Percentiles rank a stretch among this genome's conserved stretches.
These are phyloP conservation scores for Carallia brachiata DNA, from an alignment of 345 rosid species.

Conservation along the genomic window DNA sequence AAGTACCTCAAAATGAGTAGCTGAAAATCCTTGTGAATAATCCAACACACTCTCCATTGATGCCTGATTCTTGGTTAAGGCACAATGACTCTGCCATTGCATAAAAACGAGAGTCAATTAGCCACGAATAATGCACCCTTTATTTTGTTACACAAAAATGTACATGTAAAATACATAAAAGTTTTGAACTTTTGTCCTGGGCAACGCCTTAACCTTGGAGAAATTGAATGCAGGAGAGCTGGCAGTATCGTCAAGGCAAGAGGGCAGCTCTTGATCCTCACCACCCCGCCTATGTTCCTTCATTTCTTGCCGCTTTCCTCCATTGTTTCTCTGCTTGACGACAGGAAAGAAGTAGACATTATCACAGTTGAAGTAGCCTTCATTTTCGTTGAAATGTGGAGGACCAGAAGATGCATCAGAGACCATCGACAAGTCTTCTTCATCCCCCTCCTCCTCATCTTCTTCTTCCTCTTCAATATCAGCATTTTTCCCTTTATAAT, in stretches of 20 bases:
- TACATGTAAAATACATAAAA: too few relatives aligned
- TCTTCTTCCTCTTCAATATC: slow-evolving; percentile 19
- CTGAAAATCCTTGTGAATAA: slow-evolving; percentile 64
- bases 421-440: slow-evolving; percentile 85
- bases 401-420: slow-evolving; percentile 99
- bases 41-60: slow-evolving; percentile 54
- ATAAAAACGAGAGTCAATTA: too few relatives aligned
- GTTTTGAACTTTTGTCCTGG: too few relatives aligned
- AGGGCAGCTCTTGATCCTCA: slow-evolving; percentile 32
- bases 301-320: slow-evolving; percentile 33
- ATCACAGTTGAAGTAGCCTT: slow-evolving; percentile 23
- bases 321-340: slow-evolving; percentile 11
- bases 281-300: slow-evolving; percentile 36
- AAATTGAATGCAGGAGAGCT: slow-evolving; percentile 66
- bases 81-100: slow-evolving; percentile 36
- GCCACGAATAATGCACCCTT: too few relatives aligned
- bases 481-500: not conserved
- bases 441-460: slow-evolving; percentile 53
- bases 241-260: slow-evolving; percentile 86
- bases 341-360: slow-evolving; percentile 17
- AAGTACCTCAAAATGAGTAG: slow-evolving; percentile 64
- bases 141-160: too few relatives aligned
- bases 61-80: slow-evolving; percentile 35
- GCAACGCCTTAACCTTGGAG: slow-evolving; percentile 38
- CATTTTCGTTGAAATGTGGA: slow-evolving; percentile 54